Percentiles rank a stretch among this genome's conserved stretches.
Evolutionary conservation across 2,329 filamentous ascomycete species (phyloP).

Genomic region (Cladosporium sp.): DNA sequence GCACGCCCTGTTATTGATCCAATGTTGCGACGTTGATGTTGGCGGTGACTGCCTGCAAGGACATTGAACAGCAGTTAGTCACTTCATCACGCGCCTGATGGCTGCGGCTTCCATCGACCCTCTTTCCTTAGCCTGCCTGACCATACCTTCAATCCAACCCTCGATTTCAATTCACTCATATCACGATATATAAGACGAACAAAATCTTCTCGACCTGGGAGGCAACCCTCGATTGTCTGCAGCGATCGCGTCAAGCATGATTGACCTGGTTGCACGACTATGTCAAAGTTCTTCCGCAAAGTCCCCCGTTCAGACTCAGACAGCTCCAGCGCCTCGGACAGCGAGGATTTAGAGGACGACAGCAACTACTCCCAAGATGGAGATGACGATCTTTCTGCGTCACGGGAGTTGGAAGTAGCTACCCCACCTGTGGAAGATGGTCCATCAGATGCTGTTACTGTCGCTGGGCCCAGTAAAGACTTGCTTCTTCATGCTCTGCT

Average conservation of each 20-base stretch:
- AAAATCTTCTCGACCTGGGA: background rate
- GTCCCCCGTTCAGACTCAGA: conserved; percentile 6
- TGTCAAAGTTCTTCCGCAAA: conserved; percentile 21
- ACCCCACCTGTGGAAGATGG: conserved; percentile 9
- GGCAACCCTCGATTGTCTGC: background rate
- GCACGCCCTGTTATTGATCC: conserved; percentile 2
- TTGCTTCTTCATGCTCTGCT: conserved; percentile 48
- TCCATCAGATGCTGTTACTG: conserved; percentile 2
- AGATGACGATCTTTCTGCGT: background rate
- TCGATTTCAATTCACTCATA: background rate
- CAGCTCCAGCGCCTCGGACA: conserved; percentile 17
- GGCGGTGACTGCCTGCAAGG: background rate
- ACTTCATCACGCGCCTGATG: background rate
- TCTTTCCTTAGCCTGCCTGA: background rate
- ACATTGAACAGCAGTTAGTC: conserved; percentile 4
- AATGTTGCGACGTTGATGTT: conserved; percentile 13
- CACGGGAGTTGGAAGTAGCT: conserved; percentile 1
- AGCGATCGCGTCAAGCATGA: background rate
- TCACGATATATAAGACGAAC: background rate
- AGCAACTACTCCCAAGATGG: background rate
- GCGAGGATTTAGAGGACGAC: conserved; percentile 2
- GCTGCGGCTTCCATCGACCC: conserved; percentile 3
- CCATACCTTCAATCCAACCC: background rate
- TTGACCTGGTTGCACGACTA: conserved; percentile 8
- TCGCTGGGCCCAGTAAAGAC: conserved; percentile 29